Conservation (phyloP, 805 yeast genomes). For the Wickerhamiella cacticola region DNA sequence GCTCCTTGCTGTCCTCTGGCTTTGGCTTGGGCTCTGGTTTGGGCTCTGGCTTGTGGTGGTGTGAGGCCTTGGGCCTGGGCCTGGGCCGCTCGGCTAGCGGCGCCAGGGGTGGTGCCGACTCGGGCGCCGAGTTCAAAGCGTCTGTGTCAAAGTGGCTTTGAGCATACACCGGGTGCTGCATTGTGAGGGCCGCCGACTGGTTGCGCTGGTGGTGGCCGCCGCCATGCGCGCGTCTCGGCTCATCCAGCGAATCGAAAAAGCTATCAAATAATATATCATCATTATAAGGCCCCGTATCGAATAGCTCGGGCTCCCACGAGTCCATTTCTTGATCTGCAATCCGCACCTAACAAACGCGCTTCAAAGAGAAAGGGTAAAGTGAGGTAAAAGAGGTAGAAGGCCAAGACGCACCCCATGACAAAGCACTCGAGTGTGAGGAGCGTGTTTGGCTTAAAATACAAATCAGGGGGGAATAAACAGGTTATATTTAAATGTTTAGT, state of each 20-base stretch:
- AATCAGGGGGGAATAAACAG: too few relatives aligned
- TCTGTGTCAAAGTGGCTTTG: slow-evolving; percentile 2
- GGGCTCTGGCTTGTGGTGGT: not conserved
- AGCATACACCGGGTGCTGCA: slow-evolving; percentile 8
- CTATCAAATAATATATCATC: slow-evolving; percentile 5
- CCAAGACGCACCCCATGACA: not conserved
- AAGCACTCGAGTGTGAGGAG: not conserved
- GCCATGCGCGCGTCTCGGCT: not conserved
- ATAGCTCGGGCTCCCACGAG: slow-evolving; percentile 12
- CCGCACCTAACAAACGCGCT: slow-evolving; percentile 6
- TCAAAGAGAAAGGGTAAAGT: not conserved
- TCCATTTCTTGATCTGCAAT: slow-evolving; percentile 8
- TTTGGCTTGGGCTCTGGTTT: not conserved
- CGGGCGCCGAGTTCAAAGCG: too few relatives aligned
- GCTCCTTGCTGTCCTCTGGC: not conserved
- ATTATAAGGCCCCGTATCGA: not conserved
- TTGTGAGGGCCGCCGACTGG: slow-evolving; percentile 4
- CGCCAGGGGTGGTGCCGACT: not conserved
- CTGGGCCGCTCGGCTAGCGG: not conserved
- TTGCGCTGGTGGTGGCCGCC: slow-evolving; percentile 8
- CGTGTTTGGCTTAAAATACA: too few relatives aligned
- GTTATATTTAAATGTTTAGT: too few relatives aligned
- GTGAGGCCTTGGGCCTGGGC: not conserved
- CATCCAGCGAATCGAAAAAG: not conserved
- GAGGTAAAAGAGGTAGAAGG: slow-evolving; percentile 1